These are phyloP conservation scores for Choanephora cucurbitarum DNA, from an alignment of 371 early-diverging fungal genomes.

Conservation along the genomic window DNA sequence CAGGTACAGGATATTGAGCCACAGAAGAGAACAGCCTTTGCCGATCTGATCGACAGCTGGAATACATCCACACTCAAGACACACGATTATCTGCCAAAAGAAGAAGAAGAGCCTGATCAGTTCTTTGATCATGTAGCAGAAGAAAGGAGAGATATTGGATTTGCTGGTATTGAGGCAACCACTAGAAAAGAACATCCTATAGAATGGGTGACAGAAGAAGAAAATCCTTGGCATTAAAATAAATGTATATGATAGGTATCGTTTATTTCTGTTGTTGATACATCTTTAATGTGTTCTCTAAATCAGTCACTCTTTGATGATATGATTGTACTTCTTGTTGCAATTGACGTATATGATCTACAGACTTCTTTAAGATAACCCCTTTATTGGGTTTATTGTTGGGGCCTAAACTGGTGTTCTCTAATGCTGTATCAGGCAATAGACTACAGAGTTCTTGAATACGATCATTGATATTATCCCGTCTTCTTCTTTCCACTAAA, in stretches of 20 bases:
- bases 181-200: conserved; percentile 3
- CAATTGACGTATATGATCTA: conserved; percentile 85
- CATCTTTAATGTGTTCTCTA: conserved; percentile 53
- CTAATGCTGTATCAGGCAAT: conserved; percentile 73
- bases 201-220: conserved; percentile 9
- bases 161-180: conserved; percentile 37
- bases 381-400: conserved; percentile 87
- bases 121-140: conserved; percentile 41
- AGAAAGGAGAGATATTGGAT: conserved; percentile 46
- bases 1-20: conserved; percentile 36
- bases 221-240: conserved; percentile 26
- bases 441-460: conserved; percentile 89
- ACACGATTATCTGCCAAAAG: conserved; percentile 4
- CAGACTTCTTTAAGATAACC: conserved; percentile 80
- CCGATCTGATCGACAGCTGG: conserved; percentile 51
- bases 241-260: conserved; percentile 1
- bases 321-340: conserved; percentile 62
- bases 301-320: conserved; percentile 64
- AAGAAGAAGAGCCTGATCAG: conserved; percentile 17
- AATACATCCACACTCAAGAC: conserved; percentile 24
- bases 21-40: conserved; percentile 43
- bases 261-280: conserved; percentile 12
- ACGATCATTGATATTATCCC: conserved; percentile 97
- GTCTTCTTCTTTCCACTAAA: conserved; percentile 88
- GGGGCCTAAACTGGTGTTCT: conserved; percentile 60